Evolutionary conservation across 768 basidiomycete genomes (phyloP).

Genomic region (Leccinum truebloodii): DNA sequence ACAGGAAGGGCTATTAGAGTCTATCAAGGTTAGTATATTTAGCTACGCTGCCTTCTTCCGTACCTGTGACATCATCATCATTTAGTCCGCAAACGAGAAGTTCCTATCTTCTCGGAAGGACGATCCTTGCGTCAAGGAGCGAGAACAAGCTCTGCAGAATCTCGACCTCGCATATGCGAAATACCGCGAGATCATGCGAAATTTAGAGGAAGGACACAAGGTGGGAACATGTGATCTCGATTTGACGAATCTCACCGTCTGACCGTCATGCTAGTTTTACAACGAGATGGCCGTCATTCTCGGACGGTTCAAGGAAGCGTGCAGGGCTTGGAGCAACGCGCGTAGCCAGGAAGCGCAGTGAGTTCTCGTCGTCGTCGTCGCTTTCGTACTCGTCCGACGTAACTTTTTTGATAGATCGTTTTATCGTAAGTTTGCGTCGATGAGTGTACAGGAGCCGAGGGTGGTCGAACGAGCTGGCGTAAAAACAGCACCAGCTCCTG

Average conservation of each 20-base stretch:
- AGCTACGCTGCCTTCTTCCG: neutral
- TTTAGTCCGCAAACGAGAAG: constrained; percentile 62
- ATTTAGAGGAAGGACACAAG: constrained; percentile 88
- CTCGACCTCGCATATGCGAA: constrained; percentile 86
- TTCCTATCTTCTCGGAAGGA: constrained; percentile 80
- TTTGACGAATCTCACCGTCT: neutral
- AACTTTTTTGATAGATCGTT: constrained; percentile 17
- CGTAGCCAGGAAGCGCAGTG: constrained; percentile 78
- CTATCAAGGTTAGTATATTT: constrained; percentile 58
- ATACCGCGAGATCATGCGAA: constrained; percentile 80
- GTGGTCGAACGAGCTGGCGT: constrained; percentile 5
- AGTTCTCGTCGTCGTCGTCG: constrained; percentile 23
- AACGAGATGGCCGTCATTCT: constrained; percentile 79
- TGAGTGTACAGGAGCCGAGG: constrained; percentile 35
- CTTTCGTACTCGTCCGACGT: neutral
- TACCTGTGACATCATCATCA: neutral
- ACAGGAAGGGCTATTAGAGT: constrained; percentile 65
- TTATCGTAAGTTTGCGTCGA: constrained; percentile 22
- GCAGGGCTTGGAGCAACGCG: constrained; percentile 70
- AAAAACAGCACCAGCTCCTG: neutral
- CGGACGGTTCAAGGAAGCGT: constrained; percentile 71
- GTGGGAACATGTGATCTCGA: constrained; percentile 35
- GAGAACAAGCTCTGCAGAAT: constrained; percentile 79
- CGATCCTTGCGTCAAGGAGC: constrained; percentile 73
- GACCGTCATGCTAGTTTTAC: constrained; percentile 68